Base-by-base conservation (phyloP, 208 protist genomes). In the Herpetomonas samuelpessoai region DNA sequence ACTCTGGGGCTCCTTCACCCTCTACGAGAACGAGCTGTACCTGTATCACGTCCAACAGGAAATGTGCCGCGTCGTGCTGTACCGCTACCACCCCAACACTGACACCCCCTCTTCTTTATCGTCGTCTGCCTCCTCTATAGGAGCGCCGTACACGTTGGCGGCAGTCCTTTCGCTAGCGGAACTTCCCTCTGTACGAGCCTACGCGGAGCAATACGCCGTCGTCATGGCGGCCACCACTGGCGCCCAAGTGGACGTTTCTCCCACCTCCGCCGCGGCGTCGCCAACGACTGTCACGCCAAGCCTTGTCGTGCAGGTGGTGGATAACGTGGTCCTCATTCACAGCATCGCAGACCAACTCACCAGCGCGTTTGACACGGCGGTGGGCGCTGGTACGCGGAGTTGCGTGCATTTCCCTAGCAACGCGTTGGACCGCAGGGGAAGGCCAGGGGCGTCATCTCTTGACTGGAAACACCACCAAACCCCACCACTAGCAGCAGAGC, bases 301-400 rank as follows among this genome's bases (percentile, higher is more conserved):
- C 24, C 47, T 88, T 41, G 64, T 49, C 1, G 52, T 89, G 30
- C 82, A 89, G 29, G 73, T 86, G 10, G 29, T 76, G 6, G 72
- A 81, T 56, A 76, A 83, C 35, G 41, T 86, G 51, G 26, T 89
- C 28, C 21, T 89, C 24, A 9, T 89, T n/a, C 79, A 86, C 62
- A 35, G 29, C n/a, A 38, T 54, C 0, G 24, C 31, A 4, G 65
- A 57, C 2, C 62, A 50, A 6, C 18, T 66, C 25, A 68, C 77
- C 28, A 65, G 57, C 27, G 68, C 62, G 16, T 88, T 77, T 65
- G 81, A 88, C 54, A 16, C 55, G 21, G 30, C 29, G 24, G 51
- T 7, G 44, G 35, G 35, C 35, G n/a, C n/a, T n/a, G 6, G 14
- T 41, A 6, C 6, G 35, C 35, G 35, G 9, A 41, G 9, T 14